Percentiles rank a stretch among this genome's conserved stretches.
These are phyloP conservation scores for Paratrimastix pyriformis DNA, from an alignment of 78 protist genomes.

Conservation along the genomic window DNA sequence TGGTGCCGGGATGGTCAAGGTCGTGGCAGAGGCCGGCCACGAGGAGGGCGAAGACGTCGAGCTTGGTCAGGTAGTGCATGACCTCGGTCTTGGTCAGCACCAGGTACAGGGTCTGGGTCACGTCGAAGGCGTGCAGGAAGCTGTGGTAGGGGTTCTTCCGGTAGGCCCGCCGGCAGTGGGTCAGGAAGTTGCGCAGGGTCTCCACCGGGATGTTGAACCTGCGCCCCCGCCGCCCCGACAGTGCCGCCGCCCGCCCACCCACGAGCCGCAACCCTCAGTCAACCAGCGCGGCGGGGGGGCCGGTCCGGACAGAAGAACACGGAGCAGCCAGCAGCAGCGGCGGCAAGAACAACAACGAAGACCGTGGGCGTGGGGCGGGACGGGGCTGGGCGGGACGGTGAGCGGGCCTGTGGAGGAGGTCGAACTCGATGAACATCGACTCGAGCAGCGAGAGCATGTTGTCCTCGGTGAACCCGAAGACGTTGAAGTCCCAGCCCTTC, in stretches of 20 bases:
- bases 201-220: background rate
- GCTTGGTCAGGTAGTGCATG: slow-evolving; percentile 32
- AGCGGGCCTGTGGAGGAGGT: background rate
- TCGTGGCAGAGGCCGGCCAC: slow-evolving; percentile 68
- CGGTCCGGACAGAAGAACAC: no score
- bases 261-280: no score
- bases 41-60: slow-evolving; percentile 52
- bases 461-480: background rate
- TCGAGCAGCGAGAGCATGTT: background rate
- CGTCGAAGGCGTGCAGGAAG: slow-evolving; percentile 73
- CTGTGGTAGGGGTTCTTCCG: slow-evolving; percentile 63
- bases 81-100: slow-evolving; percentile 26
- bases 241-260: no score
- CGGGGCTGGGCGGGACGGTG: no score
- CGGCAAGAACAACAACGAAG: no score
- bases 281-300: no score
- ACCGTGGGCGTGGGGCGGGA: no score
- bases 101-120: slow-evolving; percentile 45
- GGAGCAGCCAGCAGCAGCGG: no score
- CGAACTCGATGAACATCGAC: slow-evolving; percentile 14
- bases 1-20: slow-evolving; percentile 74
- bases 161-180: background rate
- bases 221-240: no score
- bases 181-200: slow-evolving; percentile 2
- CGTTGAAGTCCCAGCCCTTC: slow-evolving; percentile 10